Percentiles rank a stretch among this genome's conserved stretches.
phyloP scores from a whole-genome alignment of 495 filamentous ascomycete genomes.

The Xylaria palmicola region DNA sequence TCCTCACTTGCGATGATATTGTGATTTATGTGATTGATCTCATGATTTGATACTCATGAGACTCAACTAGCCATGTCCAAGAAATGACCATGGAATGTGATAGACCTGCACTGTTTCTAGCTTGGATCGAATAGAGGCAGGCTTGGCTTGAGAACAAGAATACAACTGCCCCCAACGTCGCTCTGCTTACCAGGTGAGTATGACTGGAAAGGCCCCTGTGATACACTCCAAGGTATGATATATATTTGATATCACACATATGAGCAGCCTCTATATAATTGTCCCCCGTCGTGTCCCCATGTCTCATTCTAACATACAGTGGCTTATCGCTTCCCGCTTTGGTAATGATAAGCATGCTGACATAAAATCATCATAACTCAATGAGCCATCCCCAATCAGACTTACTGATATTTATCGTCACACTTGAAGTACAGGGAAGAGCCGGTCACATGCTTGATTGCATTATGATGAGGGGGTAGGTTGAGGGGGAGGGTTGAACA shows the following conservation, averaged over 20 bases:
- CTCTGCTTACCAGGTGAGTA: no score
- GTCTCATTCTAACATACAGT: background rate
- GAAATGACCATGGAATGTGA: no score
- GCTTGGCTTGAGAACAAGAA: no score
- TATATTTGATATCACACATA: background rate
- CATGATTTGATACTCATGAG: background rate
- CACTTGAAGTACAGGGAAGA: background rate
- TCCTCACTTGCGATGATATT: background rate
- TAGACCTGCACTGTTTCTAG: no score
- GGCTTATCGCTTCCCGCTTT: background rate
- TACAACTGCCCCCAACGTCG: no score
- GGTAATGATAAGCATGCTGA: background rate
- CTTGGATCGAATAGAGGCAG: no score
- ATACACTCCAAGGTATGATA: no score
- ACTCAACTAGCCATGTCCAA: background rate
- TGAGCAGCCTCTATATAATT: background rate
- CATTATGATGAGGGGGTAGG: slow-evolving; percentile 1
- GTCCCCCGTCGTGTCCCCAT: background rate
- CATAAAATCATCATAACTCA: background rate
- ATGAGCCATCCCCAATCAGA: background rate
- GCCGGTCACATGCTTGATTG: background rate
- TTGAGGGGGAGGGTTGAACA: slow-evolving; percentile 41
- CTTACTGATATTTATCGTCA: background rate
- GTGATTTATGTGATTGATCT: background rate
- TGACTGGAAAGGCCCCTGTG: no score